Evolutionary conservation across 2,329 filamentous ascomycete genomes (phyloP), one percentile per base, ranked within the genome.

Genomic region (Aspergillus floridensis): DNA sequence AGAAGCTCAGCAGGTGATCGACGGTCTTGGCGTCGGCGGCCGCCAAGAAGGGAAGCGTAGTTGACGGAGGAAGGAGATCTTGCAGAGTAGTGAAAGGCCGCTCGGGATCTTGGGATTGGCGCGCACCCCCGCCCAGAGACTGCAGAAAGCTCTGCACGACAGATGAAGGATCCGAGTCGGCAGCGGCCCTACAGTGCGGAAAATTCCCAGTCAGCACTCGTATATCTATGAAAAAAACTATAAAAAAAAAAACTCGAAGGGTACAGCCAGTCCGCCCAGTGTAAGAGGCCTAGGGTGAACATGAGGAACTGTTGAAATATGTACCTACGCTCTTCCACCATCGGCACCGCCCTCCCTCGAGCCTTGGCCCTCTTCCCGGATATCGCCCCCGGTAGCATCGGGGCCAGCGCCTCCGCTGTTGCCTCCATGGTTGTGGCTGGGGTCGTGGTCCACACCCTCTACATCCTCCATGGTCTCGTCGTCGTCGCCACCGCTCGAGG

Each of bases 311-410:
- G 59, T 63, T 74, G 76, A 79, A 74, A 78, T 76, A 75, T 77
- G 74, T 78, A 99, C 96, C 93, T 98, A 99, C 95, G 93, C 95
- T 97, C 95, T 88, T 80, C 91, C 96, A 72, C 96, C 95, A 79
- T 98, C 95, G 68, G 92, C 92, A 74, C 96, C 95, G 61, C 93
- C 95, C 78, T 96, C 92, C 80, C 96, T 85, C 65, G 93, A 87
- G 67, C 86, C 88, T 76, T 92, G 87, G 59, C 95, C 95, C 77
- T 98, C 95, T 76, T 96, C 88, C 77, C 93, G 86, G 68, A 96
- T 81, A 74, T 99, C 93, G 64, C 93, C 93, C 58, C 93, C 93
- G 2, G 93, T 96, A 56, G 93, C 93, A 76, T 85, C 92, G 58
- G 90, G 80, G 35, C 92, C 93, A 61, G 93, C 93, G 65, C 93